A percentile compares a stretch with the other conserved stretches of the same genome.
Evolutionary conservation across 2,329 filamentous ascomycete genomes (phyloP).

Genomic region (Aspergillus sp.): DNA sequence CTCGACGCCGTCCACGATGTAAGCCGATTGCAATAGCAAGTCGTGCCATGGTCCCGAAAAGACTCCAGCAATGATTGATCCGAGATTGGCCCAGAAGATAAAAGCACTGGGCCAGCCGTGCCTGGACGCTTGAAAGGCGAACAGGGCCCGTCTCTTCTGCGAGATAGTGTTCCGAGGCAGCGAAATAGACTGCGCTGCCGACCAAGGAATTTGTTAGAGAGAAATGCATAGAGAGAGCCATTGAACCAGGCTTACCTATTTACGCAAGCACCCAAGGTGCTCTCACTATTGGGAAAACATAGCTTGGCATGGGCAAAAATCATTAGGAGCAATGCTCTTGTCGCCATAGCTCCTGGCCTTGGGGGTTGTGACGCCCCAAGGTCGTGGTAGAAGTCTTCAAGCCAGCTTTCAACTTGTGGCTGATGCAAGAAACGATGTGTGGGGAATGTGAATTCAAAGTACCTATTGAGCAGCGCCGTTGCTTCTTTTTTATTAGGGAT

Average conservation of each 20-base stretch:
- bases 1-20: slow-evolving; percentile 19
- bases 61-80: slow-evolving; percentile 37
- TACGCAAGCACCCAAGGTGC: slow-evolving; percentile 16
- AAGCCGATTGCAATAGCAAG: slow-evolving; percentile 36
- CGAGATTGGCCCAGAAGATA: slow-evolving; percentile 34
- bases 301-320: slow-evolving; percentile 54
- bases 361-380: neutral
- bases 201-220: neutral
- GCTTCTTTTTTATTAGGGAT: slow-evolving; percentile 14
- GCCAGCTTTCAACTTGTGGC: slow-evolving; percentile 15
- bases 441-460: slow-evolving; percentile 23
- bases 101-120: slow-evolving; percentile 40
- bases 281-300: slow-evolving; percentile 36
- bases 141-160: slow-evolving; percentile 33
- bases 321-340: slow-evolving; percentile 52
- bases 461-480: slow-evolving; percentile 13
- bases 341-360: slow-evolving; percentile 9
- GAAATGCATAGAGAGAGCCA: neutral
- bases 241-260: slow-evolving; percentile 10
- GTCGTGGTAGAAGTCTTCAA: slow-evolving; percentile 17
- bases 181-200: slow-evolving; percentile 20
- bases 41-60: slow-evolving; percentile 34
- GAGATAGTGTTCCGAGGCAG: slow-evolving; percentile 31
- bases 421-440: slow-evolving; percentile 23
- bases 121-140: slow-evolving; percentile 40